Evolutionary conservation across 164 flowering plant genomes (phyloP).

Genomic region (Vitis cinerea): DNA sequence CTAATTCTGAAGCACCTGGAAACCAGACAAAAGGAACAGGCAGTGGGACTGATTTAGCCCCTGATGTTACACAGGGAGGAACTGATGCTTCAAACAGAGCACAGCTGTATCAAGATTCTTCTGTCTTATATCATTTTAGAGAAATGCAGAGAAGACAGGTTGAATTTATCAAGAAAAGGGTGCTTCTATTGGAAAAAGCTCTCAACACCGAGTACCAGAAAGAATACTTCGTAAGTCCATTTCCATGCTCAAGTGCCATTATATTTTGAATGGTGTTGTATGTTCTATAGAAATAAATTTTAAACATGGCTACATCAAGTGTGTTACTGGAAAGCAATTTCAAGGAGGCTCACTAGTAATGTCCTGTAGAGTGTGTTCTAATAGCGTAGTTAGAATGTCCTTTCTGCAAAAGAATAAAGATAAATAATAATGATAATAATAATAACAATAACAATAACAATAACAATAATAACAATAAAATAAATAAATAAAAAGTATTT

Average conservation of each 20-base stretch:
- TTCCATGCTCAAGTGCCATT: background rate
- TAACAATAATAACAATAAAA: too few species aligned
- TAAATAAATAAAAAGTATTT: too few species aligned
- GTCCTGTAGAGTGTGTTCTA: too few species aligned
- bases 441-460: too few species aligned
- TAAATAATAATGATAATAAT: too few species aligned
- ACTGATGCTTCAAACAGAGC: constrained; percentile 41
- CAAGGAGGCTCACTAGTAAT: background rate
- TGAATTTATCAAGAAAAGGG: constrained; percentile 90
- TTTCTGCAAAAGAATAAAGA: too few species aligned
- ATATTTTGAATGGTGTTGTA: too few species aligned
- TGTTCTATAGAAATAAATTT: too few species aligned
- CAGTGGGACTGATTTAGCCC: constrained; percentile 35
- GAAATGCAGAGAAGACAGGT: constrained; percentile 93
- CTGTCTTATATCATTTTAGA: constrained; percentile 56
- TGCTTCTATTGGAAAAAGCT: constrained; percentile 85
- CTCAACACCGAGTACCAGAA: constrained; percentile 76
- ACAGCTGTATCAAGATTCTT: constrained; percentile 53
- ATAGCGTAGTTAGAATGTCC: too few species aligned
- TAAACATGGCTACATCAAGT: background rate
- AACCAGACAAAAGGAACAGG: constrained; percentile 30
- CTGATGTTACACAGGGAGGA: constrained; percentile 40
- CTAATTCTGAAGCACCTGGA: constrained; percentile 30
- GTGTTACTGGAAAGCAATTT: background rate
- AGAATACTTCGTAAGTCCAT: constrained; percentile 61